Base-by-base conservation (phyloP, 2,329 filamentous ascomycete species). In the Botrytis elliptica region DNA sequence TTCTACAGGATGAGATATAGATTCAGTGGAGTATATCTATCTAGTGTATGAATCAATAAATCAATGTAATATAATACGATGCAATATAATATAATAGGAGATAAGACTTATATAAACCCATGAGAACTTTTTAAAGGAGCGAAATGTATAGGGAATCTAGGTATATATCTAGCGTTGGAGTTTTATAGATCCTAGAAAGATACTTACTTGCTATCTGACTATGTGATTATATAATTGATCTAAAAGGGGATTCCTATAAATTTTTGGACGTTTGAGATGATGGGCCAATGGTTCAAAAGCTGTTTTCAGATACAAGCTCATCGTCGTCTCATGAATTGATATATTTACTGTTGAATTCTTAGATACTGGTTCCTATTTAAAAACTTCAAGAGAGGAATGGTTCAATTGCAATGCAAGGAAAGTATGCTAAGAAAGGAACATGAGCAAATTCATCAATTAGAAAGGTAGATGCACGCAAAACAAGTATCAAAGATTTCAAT, bases 371-470 rank as follows among this genome's bases (percentile, higher is more conserved):
- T n/a, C 20, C 25, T 29, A 2, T 55, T 29, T 55, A n/a, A 1
- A 25, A 14, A 0, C 5, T 0, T 25, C 0, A 10, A 14, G 46
- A 1, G 6, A 29, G 1, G 12, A 25, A 5, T 55, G 12, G 16
- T 29, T 7, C 5, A 25, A n/a, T n/a, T 52, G 1, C 5, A n/a
- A 16, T 2, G 1, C 25, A 55, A n/a, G 25, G 12, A 0, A n/a
- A 55, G 25, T 55, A 55, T 55, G 5, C 49, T 29, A 29, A 2
- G 25, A n/a, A 6, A 55, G 12, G 0, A 55, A 29, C 12, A 55
- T 55, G 49, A 55, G 49, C 25, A 5, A n/a, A 29, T 55, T 55
- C 1, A n/a, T 52, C 49, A n/a, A 52, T 9, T 29, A 29, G 52
- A n/a, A 55, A 52, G 22, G 25, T 52, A 52, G 49, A 52, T 4